phyloP scores from a whole-genome alignment of 176 grass and related monocot species.

The Puccinellia tenuiflora region DNA sequence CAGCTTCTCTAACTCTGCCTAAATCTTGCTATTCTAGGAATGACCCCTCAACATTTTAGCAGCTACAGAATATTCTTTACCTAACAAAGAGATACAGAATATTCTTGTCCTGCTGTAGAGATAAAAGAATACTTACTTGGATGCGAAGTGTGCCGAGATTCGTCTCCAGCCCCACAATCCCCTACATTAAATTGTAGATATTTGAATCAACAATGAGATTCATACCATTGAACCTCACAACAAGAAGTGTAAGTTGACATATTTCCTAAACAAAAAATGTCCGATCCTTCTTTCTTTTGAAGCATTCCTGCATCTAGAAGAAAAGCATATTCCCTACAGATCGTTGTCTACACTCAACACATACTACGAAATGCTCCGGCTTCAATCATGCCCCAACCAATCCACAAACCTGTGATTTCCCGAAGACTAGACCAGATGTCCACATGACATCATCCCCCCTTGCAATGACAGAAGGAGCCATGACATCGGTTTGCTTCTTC shows the following conservation, averaged over 20 bases:
- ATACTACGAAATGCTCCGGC: neutral
- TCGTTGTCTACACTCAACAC: neutral
- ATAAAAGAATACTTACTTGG: constrained; percentile 48
- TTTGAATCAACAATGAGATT: neutral
- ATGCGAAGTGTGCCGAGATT: constrained; percentile 65
- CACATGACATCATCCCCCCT: constrained; percentile 66
- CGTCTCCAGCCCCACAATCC: constrained; percentile 78
- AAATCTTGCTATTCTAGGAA: neutral
- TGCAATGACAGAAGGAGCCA: constrained; percentile 45
- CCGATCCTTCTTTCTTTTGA: neutral
- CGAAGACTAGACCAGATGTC: constrained; percentile 78
- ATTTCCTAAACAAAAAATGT: neutral
- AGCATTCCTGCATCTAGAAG: neutral
- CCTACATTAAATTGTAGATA: constrained; percentile 36
- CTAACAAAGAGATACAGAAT: neutral
- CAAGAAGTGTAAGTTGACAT: neutral
- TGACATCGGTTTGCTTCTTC: constrained; percentile 75
- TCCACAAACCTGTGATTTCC: constrained; percentile 52
- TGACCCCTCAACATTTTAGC: neutral
- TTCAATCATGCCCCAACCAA: neutral
- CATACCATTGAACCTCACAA: neutral
- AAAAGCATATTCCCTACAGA: neutral
- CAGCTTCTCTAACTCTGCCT: neutral
- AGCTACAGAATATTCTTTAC: constrained; percentile 9
- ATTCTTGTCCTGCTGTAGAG: constrained; percentile 1